Evolutionary conservation across 805 yeast genomes (phyloP).

Genomic region (Zygoascus tannicola): DNA sequence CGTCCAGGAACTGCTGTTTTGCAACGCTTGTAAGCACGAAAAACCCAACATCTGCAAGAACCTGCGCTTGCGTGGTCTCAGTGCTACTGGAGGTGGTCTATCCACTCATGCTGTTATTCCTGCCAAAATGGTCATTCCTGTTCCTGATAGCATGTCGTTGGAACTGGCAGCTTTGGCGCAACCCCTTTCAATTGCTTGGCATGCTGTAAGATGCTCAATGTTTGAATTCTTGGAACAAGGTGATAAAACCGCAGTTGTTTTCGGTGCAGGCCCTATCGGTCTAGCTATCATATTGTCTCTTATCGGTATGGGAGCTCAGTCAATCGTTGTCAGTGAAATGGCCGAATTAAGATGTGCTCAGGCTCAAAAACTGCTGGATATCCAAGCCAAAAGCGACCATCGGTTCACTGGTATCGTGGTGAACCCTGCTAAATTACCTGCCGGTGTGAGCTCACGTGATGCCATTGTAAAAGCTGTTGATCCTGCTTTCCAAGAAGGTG

Average conservation of each 20-base stretch:
- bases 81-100: slow-evolving; percentile 48
- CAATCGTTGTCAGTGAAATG: slow-evolving; percentile 44
- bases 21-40: slow-evolving; percentile 44
- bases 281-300: slow-evolving; percentile 42
- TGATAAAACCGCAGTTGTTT: slow-evolving; percentile 40
- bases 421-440: not conserved
- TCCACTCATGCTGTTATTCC: slow-evolving; percentile 41
- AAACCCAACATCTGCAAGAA: slow-evolving; percentile 39
- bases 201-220: slow-evolving; percentile 39
- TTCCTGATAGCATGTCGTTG: slow-evolving; percentile 35
- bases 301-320: slow-evolving; percentile 36
- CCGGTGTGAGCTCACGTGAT: slow-evolving; percentile 1
- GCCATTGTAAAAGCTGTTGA: not conserved
- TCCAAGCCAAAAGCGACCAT: slow-evolving; percentile 1
- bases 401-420: slow-evolving; percentile 2
- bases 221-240: slow-evolving; percentile 20
- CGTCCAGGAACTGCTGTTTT: slow-evolving; percentile 21
- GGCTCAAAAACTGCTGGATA: slow-evolving; percentile 21
- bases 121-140: slow-evolving; percentile 32
- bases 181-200: slow-evolving; percentile 54
- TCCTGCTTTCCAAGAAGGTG: slow-evolving; percentile 15
- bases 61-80: slow-evolving; percentile 43
- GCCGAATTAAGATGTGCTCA: slow-evolving; percentile 36
- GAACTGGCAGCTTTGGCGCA: slow-evolving; percentile 46
- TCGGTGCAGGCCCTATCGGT: slow-evolving; percentile 52